Evolutionary conservation across 1,284 basidiomycete genomes (phyloP).

Genomic region (Lignosus rhinocerotis): DNA sequence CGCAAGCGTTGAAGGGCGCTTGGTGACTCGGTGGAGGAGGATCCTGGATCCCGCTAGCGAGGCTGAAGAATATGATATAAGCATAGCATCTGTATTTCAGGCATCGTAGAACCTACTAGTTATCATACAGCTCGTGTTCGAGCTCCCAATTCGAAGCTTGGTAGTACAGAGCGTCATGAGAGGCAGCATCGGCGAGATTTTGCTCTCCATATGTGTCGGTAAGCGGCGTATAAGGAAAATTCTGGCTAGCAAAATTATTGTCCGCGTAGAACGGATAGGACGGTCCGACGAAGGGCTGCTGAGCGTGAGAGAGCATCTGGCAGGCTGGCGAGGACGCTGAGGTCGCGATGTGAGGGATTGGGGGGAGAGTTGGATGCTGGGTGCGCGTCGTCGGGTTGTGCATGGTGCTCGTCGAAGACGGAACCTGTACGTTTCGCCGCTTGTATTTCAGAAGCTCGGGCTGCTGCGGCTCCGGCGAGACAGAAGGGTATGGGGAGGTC

Average conservation of each 20-base stretch:
- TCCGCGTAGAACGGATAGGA: neutral
- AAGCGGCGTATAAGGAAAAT: too few species aligned
- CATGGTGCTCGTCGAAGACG: neutral
- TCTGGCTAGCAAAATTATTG: too few species aligned
- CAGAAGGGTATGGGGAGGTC: neutral
- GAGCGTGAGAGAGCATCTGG: neutral
- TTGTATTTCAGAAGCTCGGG: neutral
- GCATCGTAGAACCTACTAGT: neutral
- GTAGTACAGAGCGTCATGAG: neutral
- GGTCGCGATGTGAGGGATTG: neutral
- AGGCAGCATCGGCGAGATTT: neutral
- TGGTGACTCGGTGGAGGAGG: too few species aligned
- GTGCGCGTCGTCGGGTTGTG: conserved; percentile 21
- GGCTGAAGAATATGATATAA: too few species aligned
- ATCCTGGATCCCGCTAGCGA: too few species aligned
- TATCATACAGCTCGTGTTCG: neutral
- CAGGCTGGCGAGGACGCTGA: neutral
- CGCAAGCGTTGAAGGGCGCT: too few species aligned
- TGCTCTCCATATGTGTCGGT: too few species aligned
- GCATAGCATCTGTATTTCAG: too few species aligned
- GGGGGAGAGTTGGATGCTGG: neutral
- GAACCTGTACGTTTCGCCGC: neutral
- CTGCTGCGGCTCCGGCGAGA: neutral
- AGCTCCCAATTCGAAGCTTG: neutral
- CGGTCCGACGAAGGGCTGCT: neutral